A percentile compares a stretch with the other conserved stretches of the same genome.
These are phyloP conservation scores for Mrakia hoshinonis DNA, from an alignment of 768 basidiomycete species.

Conservation along the genomic window DNA sequence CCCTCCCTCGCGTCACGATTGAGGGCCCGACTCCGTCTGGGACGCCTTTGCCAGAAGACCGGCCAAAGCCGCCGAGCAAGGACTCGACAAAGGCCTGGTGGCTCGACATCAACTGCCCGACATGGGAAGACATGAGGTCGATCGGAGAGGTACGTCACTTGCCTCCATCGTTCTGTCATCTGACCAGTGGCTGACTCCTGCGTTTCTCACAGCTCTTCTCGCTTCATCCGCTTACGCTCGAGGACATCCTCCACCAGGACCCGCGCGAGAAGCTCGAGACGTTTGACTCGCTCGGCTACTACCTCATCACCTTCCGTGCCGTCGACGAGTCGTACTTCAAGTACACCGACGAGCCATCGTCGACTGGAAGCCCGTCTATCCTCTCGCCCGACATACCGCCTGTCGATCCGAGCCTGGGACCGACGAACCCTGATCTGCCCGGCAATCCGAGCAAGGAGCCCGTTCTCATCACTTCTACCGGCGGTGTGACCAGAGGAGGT, in stretches of 20 bases:
- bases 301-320: constrained; percentile 78
- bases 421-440: constrained; percentile 19
- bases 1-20: neutral
- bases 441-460: constrained; percentile 11
- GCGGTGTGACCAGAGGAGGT: neutral
- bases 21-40: constrained; percentile 1
- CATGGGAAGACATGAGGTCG: constrained; percentile 75
- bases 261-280: constrained; percentile 83
- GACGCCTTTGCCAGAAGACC: constrained; percentile 18
- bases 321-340: constrained; percentile 53
- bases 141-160: constrained; percentile 60
- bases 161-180: neutral
- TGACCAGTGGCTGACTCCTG: neutral
- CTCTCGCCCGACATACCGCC: neutral
- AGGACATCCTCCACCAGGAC: constrained; percentile 86
- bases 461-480: neutral
- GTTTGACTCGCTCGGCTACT: constrained; percentile 81
- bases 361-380: neutral
- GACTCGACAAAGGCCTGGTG: constrained; percentile 59
- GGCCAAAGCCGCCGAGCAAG: constrained; percentile 29
- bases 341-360: constrained; percentile 37
- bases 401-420: constrained; percentile 10
- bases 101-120: constrained; percentile 78
- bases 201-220: constrained; percentile 55
- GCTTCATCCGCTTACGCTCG: constrained; percentile 82